Evolutionary conservation across 192 early-diverging fungal genomes (phyloP).

Genomic region (Backusella macrospora): DNA sequence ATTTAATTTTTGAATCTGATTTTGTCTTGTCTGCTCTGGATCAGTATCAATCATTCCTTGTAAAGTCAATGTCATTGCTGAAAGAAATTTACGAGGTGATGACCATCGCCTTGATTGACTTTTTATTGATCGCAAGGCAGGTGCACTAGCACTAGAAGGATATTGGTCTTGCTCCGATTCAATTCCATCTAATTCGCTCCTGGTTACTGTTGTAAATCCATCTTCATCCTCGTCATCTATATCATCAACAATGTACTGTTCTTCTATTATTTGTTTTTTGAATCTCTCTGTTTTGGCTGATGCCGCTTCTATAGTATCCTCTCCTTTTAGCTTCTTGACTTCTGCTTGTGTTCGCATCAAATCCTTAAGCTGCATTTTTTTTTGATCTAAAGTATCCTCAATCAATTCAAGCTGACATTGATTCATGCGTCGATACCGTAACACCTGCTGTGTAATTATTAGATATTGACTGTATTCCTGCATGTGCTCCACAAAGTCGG

Average conservation of each 20-base stretch:
- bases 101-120: conserved; percentile 44
- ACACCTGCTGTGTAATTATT: neutral
- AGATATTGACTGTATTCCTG: conserved; percentile 23
- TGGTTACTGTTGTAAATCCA: conserved; percentile 12
- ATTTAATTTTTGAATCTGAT: conserved; percentile 80
- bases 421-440: conserved; percentile 12
- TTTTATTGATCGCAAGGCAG: conserved; percentile 29
- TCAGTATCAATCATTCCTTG: conserved; percentile 95
- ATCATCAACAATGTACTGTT: neutral
- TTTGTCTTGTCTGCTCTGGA: conserved; percentile 84
- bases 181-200: neutral
- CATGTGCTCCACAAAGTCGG: conserved; percentile 8
- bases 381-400: neutral
- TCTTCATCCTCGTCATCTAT: neutral
- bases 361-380: neutral
- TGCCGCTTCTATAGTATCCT: neutral
- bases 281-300: neutral
- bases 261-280: neutral
- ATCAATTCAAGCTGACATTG: conserved; percentile 15
- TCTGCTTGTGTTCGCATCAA: neutral
- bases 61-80: conserved; percentile 63
- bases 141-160: conserved; percentile 24
- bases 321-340: neutral
- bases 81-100: conserved; percentile 48
- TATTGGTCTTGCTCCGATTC: conserved; percentile 10